Evolutionary conservation across 2,329 filamentous ascomycete genomes (phyloP).

Genomic region (Penicillium sp.): DNA sequence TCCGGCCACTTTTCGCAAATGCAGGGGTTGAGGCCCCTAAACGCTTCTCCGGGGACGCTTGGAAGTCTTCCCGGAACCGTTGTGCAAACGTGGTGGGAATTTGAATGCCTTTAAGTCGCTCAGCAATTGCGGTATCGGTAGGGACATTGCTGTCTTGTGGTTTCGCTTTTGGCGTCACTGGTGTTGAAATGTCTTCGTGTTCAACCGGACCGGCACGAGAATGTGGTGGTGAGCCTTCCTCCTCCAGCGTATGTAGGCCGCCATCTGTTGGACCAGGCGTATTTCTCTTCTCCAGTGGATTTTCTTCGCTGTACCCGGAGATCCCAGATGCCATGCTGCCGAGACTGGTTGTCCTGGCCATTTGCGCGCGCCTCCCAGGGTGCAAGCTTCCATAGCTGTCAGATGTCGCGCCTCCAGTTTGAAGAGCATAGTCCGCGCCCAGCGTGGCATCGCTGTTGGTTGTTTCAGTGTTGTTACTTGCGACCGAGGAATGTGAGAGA

Average conservation of each 20-base stretch:
- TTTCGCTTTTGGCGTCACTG: slow-evolving; percentile 70
- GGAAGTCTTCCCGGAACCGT: slow-evolving; percentile 75
- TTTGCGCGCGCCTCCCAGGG: slow-evolving; percentile 39
- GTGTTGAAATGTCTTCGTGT: slow-evolving; percentile 50
- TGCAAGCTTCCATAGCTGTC: slow-evolving; percentile 30
- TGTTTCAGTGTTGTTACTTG: slow-evolving; percentile 58
- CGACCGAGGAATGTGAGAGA: slow-evolving; percentile 58
- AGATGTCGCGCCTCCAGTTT: slow-evolving; percentile 74
- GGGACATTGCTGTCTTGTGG: slow-evolving; percentile 61
- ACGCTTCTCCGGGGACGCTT: slow-evolving; percentile 61
- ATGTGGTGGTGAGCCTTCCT: slow-evolving; percentile 46
- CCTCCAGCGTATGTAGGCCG: slow-evolving; percentile 59
- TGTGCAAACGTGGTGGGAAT: slow-evolving; percentile 85
- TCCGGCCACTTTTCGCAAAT: slow-evolving; percentile 60
- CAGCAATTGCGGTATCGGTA: slow-evolving; percentile 84
- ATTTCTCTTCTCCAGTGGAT: slow-evolving; percentile 44
- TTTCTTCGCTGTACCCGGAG: slow-evolving; percentile 55
- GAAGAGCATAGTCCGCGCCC: slow-evolving; percentile 76
- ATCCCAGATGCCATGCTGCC: slow-evolving; percentile 83
- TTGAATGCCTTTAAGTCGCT: slow-evolving; percentile 84
- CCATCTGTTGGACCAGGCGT: slow-evolving; percentile 45
- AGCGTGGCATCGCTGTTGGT: slow-evolving; percentile 71
- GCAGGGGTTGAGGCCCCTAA: slow-evolving; percentile 52
- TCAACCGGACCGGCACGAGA: slow-evolving; percentile 39
- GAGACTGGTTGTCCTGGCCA: slow-evolving; percentile 78